Percentiles rank a stretch among this genome's conserved stretches.
phyloP scores from a whole-genome alignment of 495 filamentous ascomycete genomes.

The Friedmanniomyces simplex region DNA sequence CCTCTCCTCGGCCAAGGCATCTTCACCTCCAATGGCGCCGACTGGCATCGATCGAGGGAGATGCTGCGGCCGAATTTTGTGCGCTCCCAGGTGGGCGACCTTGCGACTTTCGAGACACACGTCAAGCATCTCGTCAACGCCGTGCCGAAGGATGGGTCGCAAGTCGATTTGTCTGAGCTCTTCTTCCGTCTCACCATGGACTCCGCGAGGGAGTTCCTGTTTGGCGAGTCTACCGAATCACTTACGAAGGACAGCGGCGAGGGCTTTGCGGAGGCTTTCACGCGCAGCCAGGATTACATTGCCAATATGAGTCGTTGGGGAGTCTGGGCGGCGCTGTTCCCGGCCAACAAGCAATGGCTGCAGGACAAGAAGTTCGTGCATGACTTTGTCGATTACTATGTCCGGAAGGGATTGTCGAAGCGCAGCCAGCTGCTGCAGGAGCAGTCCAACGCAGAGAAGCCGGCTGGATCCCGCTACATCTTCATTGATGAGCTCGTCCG shows the following conservation, averaged over 20 bases:
- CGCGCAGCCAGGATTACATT: constrained; percentile 14
- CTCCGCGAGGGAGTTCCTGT: constrained; percentile 61
- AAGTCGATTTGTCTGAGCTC: constrained; percentile 52
- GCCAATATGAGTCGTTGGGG: constrained; percentile 11
- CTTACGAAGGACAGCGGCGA: constrained; percentile 23
- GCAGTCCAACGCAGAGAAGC: constrained; percentile 20
- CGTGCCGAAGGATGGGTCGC: constrained; percentile 40
- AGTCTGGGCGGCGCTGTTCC: constrained; percentile 1
- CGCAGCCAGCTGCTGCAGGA: constrained; percentile 12
- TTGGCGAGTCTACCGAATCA: constrained; percentile 46
- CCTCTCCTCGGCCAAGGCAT: constrained; percentile 57
- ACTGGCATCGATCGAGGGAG: constrained; percentile 55
- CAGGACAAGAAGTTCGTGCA: constrained; percentile 30
- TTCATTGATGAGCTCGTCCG: constrained; percentile 33
- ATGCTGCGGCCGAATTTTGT: constrained; percentile 56
- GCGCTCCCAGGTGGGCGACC: constrained; percentile 48
- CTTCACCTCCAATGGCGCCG: constrained; percentile 55
- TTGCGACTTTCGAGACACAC: constrained; percentile 51
- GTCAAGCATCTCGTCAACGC: constrained; percentile 39
- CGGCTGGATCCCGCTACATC: constrained; percentile 20
- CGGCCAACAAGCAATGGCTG: constrained; percentile 8
- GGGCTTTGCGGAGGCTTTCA: constrained; percentile 18
- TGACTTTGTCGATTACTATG: constrained; percentile 39
- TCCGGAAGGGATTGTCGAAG: constrained; percentile 24
- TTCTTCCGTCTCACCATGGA: constrained; percentile 62